Evolutionary conservation across 2,329 filamentous ascomycete species (phyloP), one percentile per base, ranked within the genome.

Genomic region (Chrysosporium queenslandicum): DNA sequence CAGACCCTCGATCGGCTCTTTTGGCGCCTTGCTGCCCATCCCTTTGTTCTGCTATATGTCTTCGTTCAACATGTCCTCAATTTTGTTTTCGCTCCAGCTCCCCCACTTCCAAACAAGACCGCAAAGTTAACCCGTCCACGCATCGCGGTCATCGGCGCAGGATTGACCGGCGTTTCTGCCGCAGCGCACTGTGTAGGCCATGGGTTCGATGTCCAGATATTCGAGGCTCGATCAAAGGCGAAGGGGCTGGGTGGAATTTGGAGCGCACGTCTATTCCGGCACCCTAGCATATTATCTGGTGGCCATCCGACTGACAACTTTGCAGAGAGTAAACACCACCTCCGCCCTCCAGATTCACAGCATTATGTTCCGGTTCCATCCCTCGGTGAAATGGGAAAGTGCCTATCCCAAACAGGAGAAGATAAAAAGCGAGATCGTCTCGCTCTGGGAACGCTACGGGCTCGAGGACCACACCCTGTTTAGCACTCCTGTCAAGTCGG

Each of bases 341-440:
- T 90, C 86, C 0, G 81, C 85, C 14, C 76, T 94, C 0, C 87
- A 92, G 62, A 90, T 94, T 20, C 86, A 94, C 65, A 87, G 82
- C 18, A 67, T 90, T 53, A 92, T 92, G 87, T 94, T 91, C 66
- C 80, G 87, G 20, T 94, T 94, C 65, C 86, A 91, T 59, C 88
- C 88, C 0, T 85, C 84, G 0, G 80, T 94, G 1, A 75, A 78
- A 55, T 94, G 86, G 81, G 73, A 78, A 30, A 72, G 75, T 27
- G 86, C 86, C n/a, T 94, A 94, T 62, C 88, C 88, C 0, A 77
- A 83, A 55, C 82, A 86, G 46, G 72, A 83, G 57, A 81, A 90
- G 66, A 92, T 94, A 55, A 74, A 90, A 40, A 75, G 76, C 21
- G 82, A 90, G 63, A 82, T 92, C 9, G 76, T 75, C 16, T 69